phyloP scores from a whole-genome alignment of 1,284 basidiomycete species.

The Sporisorium graminicola region DNA sequence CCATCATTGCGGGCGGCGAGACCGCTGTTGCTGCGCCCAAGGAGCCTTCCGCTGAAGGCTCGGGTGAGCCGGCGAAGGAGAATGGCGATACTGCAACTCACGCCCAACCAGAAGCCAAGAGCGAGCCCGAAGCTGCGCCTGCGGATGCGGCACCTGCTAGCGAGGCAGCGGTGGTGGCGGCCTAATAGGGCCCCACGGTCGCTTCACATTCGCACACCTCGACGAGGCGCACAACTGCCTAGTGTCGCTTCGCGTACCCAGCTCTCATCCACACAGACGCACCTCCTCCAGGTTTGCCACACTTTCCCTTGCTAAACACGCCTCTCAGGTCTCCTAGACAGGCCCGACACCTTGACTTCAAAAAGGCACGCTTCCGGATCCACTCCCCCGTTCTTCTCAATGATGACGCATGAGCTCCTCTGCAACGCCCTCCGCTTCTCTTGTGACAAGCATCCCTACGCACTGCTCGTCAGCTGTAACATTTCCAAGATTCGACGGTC shows the following conservation, averaged over 20 bases:
- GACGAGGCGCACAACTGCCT: not conserved
- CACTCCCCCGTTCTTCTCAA: not conserved
- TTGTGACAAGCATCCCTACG: not conserved
- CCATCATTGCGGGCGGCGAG: slow-evolving; percentile 37
- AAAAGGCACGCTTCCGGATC: slow-evolving; percentile 2
- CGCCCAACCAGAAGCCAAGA: slow-evolving; percentile 23
- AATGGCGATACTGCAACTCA: slow-evolving; percentile 19
- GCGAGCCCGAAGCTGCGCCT: slow-evolving; percentile 19
- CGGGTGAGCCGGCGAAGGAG: slow-evolving; percentile 26
- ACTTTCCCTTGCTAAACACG: not conserved
- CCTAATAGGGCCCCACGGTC: not conserved
- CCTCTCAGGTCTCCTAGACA: not conserved
- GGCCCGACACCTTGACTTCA: not conserved
- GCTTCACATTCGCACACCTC: not conserved
- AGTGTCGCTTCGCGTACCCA: not conserved
- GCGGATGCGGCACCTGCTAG: slow-evolving; percentile 4
- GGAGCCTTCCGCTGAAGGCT: slow-evolving; percentile 12
- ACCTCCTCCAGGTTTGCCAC: not conserved
- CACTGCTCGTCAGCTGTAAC: not conserved
- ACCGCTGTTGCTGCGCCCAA: not conserved
- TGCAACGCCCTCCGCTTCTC: slow-evolving; percentile 3
- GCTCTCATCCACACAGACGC: no score
- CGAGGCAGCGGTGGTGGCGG: slow-evolving; percentile 18
- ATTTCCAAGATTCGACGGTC: slow-evolving; percentile 3
- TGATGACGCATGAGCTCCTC: not conserved